Percentiles rank a stretch among this genome's conserved stretches.
Conservation (phyloP, 768 basidiomycete species). For the Leccinum obscurum region DNA sequence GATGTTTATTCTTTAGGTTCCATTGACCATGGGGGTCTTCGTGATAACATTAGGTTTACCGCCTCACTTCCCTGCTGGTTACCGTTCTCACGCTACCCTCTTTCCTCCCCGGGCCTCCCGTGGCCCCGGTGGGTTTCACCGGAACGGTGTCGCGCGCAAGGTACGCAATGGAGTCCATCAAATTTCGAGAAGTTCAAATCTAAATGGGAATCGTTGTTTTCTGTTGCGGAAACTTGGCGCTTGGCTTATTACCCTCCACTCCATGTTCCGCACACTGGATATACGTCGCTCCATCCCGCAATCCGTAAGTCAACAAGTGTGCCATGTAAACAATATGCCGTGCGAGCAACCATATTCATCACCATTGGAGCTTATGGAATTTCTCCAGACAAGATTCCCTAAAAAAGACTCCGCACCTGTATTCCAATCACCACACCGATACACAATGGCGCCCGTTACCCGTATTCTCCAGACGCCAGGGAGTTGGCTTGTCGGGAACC, state of each 20-base stretch:
- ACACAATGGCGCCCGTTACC: not conserved
- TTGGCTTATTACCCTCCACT: constrained; percentile 1
- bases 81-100: not conserved
- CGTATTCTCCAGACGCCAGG: constrained; percentile 11
- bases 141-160: not conserved
- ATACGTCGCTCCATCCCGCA: not conserved
- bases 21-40: not conserved
- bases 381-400: not conserved
- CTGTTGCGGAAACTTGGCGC: constrained; percentile 10
- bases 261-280: not conserved
- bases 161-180: not conserved
- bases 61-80: not conserved
- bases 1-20: not conserved
- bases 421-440: not conserved
- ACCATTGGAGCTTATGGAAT: constrained; percentile 7
- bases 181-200: not conserved
- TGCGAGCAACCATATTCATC: not conserved
- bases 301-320: not conserved
- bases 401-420: not conserved
- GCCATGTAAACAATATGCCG: not conserved
- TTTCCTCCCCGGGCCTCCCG: not conserved
- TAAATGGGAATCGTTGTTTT: not conserved
- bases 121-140: not conserved
- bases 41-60: not conserved
- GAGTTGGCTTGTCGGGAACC: constrained; percentile 17